A percentile compares a stretch with the other conserved stretches of the same genome.
Evolutionary conservation across 2,329 filamentous ascomycete genomes (phyloP).

Genomic region (Aspergillus sp.): DNA sequence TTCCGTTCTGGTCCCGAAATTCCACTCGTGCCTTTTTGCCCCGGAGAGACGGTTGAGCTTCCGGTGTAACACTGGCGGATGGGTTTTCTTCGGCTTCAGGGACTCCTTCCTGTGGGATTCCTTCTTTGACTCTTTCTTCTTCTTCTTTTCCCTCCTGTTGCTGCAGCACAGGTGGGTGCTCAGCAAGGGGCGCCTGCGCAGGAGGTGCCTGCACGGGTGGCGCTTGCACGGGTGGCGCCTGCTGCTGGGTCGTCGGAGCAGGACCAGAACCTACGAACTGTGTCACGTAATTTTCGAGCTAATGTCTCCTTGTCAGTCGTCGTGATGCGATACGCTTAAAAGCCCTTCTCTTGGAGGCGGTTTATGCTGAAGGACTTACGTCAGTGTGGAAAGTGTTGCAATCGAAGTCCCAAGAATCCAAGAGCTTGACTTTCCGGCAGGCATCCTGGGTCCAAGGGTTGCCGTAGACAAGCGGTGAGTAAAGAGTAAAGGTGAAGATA

Average conservation of each 20-base stretch:
- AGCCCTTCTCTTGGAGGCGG: slow-evolving; percentile 20
- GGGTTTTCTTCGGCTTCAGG: slow-evolving; percentile 12
- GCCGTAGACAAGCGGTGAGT: slow-evolving; percentile 82
- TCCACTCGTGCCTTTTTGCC: slow-evolving; percentile 74
- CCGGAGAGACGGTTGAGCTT: slow-evolving; percentile 27
- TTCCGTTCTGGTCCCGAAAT: slow-evolving; percentile 91
- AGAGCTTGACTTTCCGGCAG: slow-evolving; percentile 79
- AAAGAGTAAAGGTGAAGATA: slow-evolving; percentile 71
- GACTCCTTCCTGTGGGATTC: slow-evolving; percentile 11
- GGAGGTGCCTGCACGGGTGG: slow-evolving; percentile 9
- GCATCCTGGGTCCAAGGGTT: slow-evolving; percentile 87
- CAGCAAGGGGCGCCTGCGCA: neutral
- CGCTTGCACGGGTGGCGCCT: slow-evolving; percentile 7
- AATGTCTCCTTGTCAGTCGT: slow-evolving; percentile 21
- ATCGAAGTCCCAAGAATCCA: slow-evolving; percentile 92
- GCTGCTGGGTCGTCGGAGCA: slow-evolving; percentile 17
- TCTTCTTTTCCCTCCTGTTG: slow-evolving; percentile 7
- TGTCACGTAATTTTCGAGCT: slow-evolving; percentile 35
- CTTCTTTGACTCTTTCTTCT: too few species aligned
- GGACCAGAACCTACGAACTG: slow-evolving; percentile 15
- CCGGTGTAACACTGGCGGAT: slow-evolving; percentile 27
- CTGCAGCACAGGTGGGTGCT: slow-evolving; percentile 4
- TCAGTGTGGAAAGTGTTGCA: slow-evolving; percentile 85
- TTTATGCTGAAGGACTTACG: slow-evolving; percentile 55
- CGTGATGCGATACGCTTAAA: slow-evolving; percentile 12